These are phyloP conservation scores for Cryptococcus hybrid DNA, from an alignment of 1,284 basidiomycete genomes.

Conservation along the genomic window DNA sequence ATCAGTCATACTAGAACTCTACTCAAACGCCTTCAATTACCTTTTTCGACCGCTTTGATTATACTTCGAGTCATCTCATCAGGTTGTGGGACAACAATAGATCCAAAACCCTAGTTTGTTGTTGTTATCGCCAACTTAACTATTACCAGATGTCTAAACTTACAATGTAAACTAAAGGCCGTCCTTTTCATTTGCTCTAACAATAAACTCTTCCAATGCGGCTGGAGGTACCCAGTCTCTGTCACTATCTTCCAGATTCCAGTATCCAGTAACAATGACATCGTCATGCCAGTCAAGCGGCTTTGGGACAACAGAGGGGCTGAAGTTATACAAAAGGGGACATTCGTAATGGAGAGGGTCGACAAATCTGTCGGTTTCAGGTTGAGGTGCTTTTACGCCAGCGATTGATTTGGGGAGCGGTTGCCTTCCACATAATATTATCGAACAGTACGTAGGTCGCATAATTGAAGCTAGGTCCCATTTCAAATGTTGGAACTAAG, in stretches of 20 bases:
- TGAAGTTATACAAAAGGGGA: conserved; percentile 71
- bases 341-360: conserved; percentile 63
- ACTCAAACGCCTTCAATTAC: conserved; percentile 17
- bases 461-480: conserved; percentile 50
- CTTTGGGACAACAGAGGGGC: conserved; percentile 62
- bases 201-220: conserved; percentile 59
- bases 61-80: conserved; percentile 63
- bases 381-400: conserved; percentile 63
- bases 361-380: conserved; percentile 64
- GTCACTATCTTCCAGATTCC: conserved; percentile 66
- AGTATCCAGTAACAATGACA: conserved; percentile 56
- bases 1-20: too few species aligned
- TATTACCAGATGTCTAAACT: conserved; percentile 3
- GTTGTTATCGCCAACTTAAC: background rate
- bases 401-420: conserved; percentile 67
- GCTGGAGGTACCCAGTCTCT: conserved; percentile 60
- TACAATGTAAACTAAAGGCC: conserved; percentile 70
- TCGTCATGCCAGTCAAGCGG: conserved; percentile 74
- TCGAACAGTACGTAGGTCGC: conserved; percentile 59
- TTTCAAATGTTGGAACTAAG: conserved; percentile 56
- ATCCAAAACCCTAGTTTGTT: conserved; percentile 55
- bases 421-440: conserved; percentile 74
- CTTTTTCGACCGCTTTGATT: conserved; percentile 63
- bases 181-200: conserved; percentile 58
- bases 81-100: conserved; percentile 70